Evolutionary conservation across 2,329 filamentous ascomycete genomes (phyloP).

Genomic region (Beauveria bassiana): DNA sequence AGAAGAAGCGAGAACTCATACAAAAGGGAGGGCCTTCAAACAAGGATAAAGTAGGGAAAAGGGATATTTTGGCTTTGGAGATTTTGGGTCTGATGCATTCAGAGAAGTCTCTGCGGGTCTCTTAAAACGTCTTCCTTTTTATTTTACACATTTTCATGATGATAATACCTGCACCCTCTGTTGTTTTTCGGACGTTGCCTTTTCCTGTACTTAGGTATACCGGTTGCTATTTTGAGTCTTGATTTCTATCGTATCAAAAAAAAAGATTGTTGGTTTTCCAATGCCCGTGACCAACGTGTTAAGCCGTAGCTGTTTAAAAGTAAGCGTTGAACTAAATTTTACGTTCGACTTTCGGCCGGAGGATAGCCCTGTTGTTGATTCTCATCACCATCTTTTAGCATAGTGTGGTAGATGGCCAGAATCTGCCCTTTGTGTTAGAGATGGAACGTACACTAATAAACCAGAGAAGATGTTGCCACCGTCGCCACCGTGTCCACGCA

Average conservation of each 20-base stretch:
- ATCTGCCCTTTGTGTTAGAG: too few relatives aligned
- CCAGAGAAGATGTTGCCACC: too few relatives aligned
- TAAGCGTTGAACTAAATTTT: too few relatives aligned
- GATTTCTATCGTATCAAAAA: not conserved
- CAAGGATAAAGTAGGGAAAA: not conserved
- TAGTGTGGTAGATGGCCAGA: too few relatives aligned
- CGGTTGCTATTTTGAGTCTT: constrained; percentile 9
- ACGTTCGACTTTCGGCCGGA: too few relatives aligned
- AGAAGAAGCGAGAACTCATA: not conserved
- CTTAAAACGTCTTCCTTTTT: constrained; percentile 2
- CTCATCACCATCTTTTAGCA: too few relatives aligned
- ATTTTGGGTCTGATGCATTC: constrained; percentile 1
- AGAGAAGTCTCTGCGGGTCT: not conserved
- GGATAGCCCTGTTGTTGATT: too few relatives aligned
- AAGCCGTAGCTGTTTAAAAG: not conserved
- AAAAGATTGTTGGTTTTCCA: not conserved
- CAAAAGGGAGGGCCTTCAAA: not conserved
- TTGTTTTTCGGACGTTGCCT: not conserved
- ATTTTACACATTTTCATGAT: constrained; percentile 8
- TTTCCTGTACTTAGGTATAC: constrained; percentile 3
- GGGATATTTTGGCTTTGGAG: not conserved
- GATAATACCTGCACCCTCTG: not conserved
- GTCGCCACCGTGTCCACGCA: too few relatives aligned
- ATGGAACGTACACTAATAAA: too few relatives aligned
- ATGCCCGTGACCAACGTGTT: too few relatives aligned